A percentile compares a stretch with the other conserved stretches of the same genome.
These are phyloP conservation scores for Chalciporus piperatus DNA, from an alignment of 768 basidiomycete species.

Conservation along the genomic window DNA sequence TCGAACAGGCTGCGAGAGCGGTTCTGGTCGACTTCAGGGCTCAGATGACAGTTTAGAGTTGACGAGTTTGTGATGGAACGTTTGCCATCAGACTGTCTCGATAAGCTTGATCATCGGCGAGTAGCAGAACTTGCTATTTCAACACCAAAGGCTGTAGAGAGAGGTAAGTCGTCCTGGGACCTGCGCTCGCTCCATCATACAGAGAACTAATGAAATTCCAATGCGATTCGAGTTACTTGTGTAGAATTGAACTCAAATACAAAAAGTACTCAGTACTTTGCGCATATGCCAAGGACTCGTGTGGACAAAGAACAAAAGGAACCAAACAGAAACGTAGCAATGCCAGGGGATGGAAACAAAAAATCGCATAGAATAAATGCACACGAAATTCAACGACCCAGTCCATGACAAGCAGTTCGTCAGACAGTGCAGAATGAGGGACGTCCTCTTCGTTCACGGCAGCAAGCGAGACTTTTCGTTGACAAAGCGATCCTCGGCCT, in stretches of 20 bases:
- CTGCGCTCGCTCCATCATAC: too few species aligned
- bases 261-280: neutral
- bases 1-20: too few species aligned
- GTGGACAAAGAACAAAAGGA: too few species aligned
- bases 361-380: neutral
- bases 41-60: too few species aligned
- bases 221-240: neutral
- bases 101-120: too few species aligned
- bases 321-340: neutral
- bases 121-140: too few species aligned
- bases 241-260: neutral
- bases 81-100: too few species aligned
- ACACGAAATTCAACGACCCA: neutral
- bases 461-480: constrained; percentile 27
- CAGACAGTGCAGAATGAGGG: neutral
- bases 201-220: neutral
- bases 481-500: constrained; percentile 6
- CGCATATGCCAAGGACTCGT: neutral
- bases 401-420: neutral
- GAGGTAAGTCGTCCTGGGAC: too few species aligned
- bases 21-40: too few species aligned
- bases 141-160: too few species aligned
- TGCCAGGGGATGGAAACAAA: neutral
- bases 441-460: constrained; percentile 13
- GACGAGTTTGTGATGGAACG: too few species aligned